These are phyloP conservation scores for Plasmodium cynomolgi DNA, from an alignment of 169 alveolate genomes.

Conservation along the genomic window DNA sequence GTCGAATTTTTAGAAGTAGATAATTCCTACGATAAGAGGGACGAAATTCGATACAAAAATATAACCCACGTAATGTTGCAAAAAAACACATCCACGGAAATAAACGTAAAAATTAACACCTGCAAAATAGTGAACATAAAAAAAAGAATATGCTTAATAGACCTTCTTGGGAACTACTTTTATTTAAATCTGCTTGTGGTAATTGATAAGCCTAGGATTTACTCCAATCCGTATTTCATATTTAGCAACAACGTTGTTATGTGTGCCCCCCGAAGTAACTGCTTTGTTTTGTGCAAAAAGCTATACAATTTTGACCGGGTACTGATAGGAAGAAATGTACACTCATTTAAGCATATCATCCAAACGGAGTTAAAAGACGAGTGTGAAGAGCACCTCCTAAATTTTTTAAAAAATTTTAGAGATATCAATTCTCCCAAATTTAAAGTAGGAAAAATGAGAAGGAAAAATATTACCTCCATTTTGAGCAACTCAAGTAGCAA, in stretches of 20 bases:
- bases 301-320: constrained; percentile 49
- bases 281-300: constrained; percentile 28
- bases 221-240: constrained; percentile 65
- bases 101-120: constrained; percentile 45
- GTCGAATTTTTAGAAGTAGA: constrained; percentile 53
- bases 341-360: constrained; percentile 22
- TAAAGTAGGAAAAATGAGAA: neutral
- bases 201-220: constrained; percentile 60
- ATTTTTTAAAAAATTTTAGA: constrained; percentile 23
- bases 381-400: constrained; percentile 19
- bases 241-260: constrained; percentile 49
- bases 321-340: constrained; percentile 29
- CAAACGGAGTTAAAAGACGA: constrained; percentile 18
- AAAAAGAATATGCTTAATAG: constrained; percentile 62
- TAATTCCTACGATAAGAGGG: constrained; percentile 39
- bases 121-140: constrained; percentile 43
- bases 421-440: constrained; percentile 32
- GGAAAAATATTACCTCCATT: neutral
- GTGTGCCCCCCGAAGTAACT: constrained; percentile 10
- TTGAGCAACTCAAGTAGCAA: neutral
- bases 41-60: constrained; percentile 34
- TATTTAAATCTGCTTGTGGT: constrained; percentile 49
- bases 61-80: constrained; percentile 56
- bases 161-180: constrained; percentile 30
- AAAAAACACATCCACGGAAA: constrained; percentile 36